phyloP scores from a whole-genome alignment of 805 yeast species.

The Starmerella potacharoeniae region DNA sequence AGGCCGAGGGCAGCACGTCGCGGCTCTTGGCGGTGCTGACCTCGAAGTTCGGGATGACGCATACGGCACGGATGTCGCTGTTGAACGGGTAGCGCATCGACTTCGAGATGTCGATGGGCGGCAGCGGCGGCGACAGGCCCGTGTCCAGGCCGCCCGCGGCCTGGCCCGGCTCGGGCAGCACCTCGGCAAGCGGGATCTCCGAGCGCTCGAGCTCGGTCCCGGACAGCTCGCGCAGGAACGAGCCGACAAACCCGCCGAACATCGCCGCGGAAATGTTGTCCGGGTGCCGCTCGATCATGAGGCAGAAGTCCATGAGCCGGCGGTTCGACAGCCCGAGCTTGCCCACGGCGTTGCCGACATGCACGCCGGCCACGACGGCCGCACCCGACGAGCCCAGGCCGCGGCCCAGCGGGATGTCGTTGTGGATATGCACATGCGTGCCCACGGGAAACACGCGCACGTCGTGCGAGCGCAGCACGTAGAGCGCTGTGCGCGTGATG shows the following conservation, averaged over 20 bases:
- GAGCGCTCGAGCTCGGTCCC: constrained; percentile 61
- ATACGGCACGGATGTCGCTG: constrained; percentile 69
- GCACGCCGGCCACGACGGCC: constrained; percentile 94
- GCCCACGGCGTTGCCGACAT: constrained; percentile 79
- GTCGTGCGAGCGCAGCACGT: constrained; percentile 76
- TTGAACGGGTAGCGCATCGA: constrained; percentile 81
- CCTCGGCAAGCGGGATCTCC: constrained; percentile 74
- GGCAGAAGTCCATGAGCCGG: constrained; percentile 83
- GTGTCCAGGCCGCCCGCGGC: constrained; percentile 50
- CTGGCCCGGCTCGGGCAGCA: constrained; percentile 59
- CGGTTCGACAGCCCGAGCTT: constrained; percentile 58
- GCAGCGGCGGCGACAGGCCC: constrained; percentile 61
- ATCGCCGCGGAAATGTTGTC: constrained; percentile 97
- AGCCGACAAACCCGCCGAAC: constrained; percentile 98
- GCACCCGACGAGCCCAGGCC: constrained; percentile 97
- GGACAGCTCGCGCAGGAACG: constrained; percentile 71
- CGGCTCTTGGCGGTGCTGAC: constrained; percentile 86
- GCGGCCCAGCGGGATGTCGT: constrained; percentile 93
- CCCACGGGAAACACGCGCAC: constrained; percentile 70
- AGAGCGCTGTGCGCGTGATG: constrained; percentile 85
- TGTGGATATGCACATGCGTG: constrained; percentile 64
- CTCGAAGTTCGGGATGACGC: constrained; percentile 89
- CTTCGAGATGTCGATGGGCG: constrained; percentile 79
- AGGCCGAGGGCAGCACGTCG: constrained; percentile 74
- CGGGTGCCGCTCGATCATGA: constrained; percentile 97